Evolutionary conservation across 306 rosid genomes (phyloP), one percentile per base, ranked within the genome.

Genomic region (Prunus mongolica): DNA sequence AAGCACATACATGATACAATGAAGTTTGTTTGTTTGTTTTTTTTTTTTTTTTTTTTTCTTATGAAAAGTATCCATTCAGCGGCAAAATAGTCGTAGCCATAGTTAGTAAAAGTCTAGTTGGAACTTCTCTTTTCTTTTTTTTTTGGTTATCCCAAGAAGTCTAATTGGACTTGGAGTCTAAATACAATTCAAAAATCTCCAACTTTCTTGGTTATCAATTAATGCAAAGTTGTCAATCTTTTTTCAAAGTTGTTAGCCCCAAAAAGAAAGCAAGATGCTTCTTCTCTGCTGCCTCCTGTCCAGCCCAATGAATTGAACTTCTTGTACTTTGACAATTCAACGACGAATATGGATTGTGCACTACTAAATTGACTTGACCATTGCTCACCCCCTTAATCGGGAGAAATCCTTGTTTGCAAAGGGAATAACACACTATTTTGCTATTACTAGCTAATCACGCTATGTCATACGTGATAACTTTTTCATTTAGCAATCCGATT

Each of bases 381-480:
- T 5, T 16, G n/a, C 6, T 51, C 18, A 6, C 56, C 20, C 55
- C 1, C 8, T 32, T 5, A 32, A 32, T 32, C 1, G 0, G 7
- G 7, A 5, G 38, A 32, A 32, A 32, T 0, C 0, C 1, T 32
- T 32, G 38, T 5, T 1, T 32, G 6, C 0, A 32, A 32, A 5
- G 0, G 1, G 38, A 0, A 32, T 32, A 32, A 5, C 7, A 5
- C 7, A 5, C 7, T 32, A 32, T 5, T 32, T 32, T 32, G 1
- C 0, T 32, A 32, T 32, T 0, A 32, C 0, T 5, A 0, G 0
- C 7, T 0, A 32, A 32, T 32, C 1, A 32, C 0, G 7, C 0
- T 5, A 32, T 32, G 7, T 5, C 0, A 32, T 1, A 32, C 0
- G 0, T 32, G 1, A 32, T 32, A 5, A 5, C 0, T 5, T 32